Evolutionary conservation across 768 basidiomycete genomes (phyloP).

Genomic region (Botryobasidium botryosum): DNA sequence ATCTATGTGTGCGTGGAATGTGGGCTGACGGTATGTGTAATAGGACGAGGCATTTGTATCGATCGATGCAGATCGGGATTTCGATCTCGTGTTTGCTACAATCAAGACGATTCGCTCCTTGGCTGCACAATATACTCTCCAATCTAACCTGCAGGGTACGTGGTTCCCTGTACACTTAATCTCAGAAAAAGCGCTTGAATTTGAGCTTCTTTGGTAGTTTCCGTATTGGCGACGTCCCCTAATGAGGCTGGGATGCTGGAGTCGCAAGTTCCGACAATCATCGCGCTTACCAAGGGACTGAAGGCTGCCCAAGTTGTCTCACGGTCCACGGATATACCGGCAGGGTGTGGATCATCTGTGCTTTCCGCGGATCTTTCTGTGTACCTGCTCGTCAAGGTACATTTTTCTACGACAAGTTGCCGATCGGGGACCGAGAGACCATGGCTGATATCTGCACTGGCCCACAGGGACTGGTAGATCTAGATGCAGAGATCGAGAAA

Average conservation of each 20-base stretch:
- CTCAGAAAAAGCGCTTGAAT: too few relatives aligned
- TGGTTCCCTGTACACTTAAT: slow-evolving; percentile 3
- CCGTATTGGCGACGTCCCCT: slow-evolving; percentile 59
- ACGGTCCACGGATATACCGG: slow-evolving; percentile 50
- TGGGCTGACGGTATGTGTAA: background rate
- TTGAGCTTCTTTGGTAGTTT: too few relatives aligned
- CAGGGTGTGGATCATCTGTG: slow-evolving; percentile 73
- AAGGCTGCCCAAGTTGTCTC: slow-evolving; percentile 55
- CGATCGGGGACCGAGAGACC: background rate
- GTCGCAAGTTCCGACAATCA: slow-evolving; percentile 57
- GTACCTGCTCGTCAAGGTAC: slow-evolving; percentile 72
- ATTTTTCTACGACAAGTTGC: background rate
- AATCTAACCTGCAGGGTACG: slow-evolving; percentile 66
- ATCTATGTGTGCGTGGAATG: background rate
- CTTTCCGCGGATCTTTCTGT: slow-evolving; percentile 60
- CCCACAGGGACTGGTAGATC: slow-evolving; percentile 69
- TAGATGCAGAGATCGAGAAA: slow-evolving; percentile 76
- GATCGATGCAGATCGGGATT: slow-evolving; percentile 60
- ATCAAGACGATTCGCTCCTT: slow-evolving; percentile 70
- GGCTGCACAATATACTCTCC: slow-evolving; percentile 78
- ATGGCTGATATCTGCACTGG: slow-evolving; percentile 1
- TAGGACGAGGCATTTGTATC: slow-evolving; percentile 48
- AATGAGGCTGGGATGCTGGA: slow-evolving; percentile 48
- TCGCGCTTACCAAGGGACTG: slow-evolving; percentile 76
- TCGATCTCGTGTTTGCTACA: slow-evolving; percentile 68